Conservation (phyloP, 2,329 filamentous ascomycete species). For the Penicillium sp. region DNA sequence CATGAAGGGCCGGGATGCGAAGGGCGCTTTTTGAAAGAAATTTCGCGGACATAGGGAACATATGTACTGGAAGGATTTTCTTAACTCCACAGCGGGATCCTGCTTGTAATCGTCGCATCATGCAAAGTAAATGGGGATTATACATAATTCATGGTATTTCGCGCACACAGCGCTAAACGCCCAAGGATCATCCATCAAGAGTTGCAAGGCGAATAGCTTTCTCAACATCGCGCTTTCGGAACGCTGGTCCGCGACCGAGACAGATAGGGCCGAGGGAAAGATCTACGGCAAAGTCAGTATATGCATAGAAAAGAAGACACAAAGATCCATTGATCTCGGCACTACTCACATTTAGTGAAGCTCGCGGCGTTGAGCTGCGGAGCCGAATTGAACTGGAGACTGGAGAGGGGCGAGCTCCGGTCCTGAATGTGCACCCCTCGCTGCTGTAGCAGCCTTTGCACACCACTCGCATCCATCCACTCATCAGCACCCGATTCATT, state of each 20-base stretch:
- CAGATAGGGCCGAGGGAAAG: slow-evolving; percentile 19
- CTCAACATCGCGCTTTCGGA: slow-evolving; percentile 26
- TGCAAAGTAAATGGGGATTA: background rate
- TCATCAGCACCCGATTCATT: slow-evolving; percentile 16
- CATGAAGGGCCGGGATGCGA: slow-evolving; percentile 1
- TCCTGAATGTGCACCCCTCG: slow-evolving; percentile 18
- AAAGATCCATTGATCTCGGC: background rate
- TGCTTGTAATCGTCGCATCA: background rate
- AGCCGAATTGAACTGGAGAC: slow-evolving; percentile 11
- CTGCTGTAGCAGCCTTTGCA: slow-evolving; percentile 20
- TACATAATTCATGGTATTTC: background rate
- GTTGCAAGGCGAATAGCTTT: slow-evolving; percentile 24
- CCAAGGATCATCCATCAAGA: slow-evolving; percentile 12
- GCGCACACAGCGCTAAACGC: background rate
- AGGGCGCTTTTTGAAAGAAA: slow-evolving; percentile 1
- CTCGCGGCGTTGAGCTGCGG: slow-evolving; percentile 12
- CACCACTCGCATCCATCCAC: slow-evolving; percentile 26
- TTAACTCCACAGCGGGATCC: background rate
- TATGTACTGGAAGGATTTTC: background rate
- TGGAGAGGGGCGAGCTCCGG: slow-evolving; percentile 7
- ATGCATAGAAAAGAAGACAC: background rate
- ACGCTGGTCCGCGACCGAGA: slow-evolving; percentile 25
- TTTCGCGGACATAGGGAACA: no score
- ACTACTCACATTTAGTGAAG: slow-evolving; percentile 22
- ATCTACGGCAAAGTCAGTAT: slow-evolving; percentile 17